phyloP scores from a whole-genome alignment of 2,329 filamentous ascomycete species.

The Calonectria leucothoes region DNA sequence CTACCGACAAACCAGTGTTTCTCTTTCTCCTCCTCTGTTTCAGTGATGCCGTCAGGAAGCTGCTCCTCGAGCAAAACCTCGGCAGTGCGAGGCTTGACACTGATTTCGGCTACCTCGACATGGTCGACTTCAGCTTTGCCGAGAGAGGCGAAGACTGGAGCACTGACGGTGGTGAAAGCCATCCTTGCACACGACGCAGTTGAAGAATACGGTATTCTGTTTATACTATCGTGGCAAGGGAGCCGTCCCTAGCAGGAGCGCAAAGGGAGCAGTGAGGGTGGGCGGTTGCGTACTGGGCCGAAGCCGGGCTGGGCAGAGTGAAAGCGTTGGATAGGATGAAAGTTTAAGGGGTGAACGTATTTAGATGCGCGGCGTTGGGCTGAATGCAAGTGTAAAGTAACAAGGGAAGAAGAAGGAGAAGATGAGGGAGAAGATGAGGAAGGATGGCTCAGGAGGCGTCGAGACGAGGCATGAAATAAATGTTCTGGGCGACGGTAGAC shows the following conservation, averaged over 20 bases:
- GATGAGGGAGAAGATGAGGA: constrained; percentile 19
- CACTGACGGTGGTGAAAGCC: constrained; percentile 34
- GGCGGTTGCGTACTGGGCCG: constrained; percentile 11
- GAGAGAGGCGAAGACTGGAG: constrained; percentile 14
- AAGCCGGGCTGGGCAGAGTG: background rate
- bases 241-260: constrained; percentile 37
- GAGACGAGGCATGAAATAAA: constrained; percentile 35
- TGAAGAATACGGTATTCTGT: constrained; percentile 17
- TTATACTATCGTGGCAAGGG: constrained; percentile 40
- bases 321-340: background rate
- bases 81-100: constrained; percentile 35
- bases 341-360: constrained; percentile 1
- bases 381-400: background rate
- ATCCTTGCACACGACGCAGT: constrained; percentile 41
- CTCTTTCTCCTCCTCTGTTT: constrained; percentile 46
- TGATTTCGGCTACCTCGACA: constrained; percentile 6
- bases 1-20: constrained; percentile 80
- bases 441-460: background rate
- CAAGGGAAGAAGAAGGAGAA: constrained; percentile 24
- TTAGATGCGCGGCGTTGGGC: constrained; percentile 11
- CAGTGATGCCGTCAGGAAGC: constrained; percentile 46
- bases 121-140: constrained; percentile 26
- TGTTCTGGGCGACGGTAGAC: constrained; percentile 25
- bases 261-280: constrained; percentile 10
- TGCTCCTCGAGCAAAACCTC: constrained; percentile 39